These are phyloP conservation scores for Elsinoe necatrix DNA, from an alignment of 2,329 filamentous ascomycete genomes.

Conservation along the genomic window DNA sequence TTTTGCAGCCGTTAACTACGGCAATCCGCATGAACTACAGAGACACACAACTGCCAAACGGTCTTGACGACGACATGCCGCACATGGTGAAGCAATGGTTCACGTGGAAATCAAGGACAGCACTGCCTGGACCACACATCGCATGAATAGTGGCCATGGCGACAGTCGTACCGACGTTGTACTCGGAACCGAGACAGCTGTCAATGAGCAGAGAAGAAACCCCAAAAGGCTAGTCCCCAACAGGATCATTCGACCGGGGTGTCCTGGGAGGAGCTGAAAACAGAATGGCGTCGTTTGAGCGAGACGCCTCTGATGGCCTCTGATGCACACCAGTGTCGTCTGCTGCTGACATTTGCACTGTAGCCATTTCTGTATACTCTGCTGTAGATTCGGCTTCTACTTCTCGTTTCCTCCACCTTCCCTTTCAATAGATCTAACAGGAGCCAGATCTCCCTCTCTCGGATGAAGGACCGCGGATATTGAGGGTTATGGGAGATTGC, in stretches of 20 bases:
- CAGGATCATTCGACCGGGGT: neutral
- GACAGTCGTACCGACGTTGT: neutral
- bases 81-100: slow-evolving; percentile 9
- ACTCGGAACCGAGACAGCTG: neutral
- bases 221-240: neutral
- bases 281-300: neutral
- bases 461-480: neutral
- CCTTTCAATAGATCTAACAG: neutral
- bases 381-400: neutral
- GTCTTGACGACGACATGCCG: neutral
- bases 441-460: neutral
- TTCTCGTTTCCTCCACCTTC: neutral
- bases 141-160: slow-evolving; percentile 4
- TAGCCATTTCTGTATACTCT: neutral
- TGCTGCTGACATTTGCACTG: neutral
- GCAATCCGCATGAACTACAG: slow-evolving; percentile 8
- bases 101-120: neutral
- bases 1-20: neutral
- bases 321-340: neutral
- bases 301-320: slow-evolving; percentile 4
- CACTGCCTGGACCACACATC: neutral
- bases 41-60: slow-evolving; percentile 6
- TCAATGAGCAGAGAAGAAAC: neutral
- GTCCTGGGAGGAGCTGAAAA: neutral
- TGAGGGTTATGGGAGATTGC: slow-evolving; percentile 2